Percentiles rank a stretch among this genome's conserved stretches.
phyloP scores from a whole-genome alignment of 495 filamentous ascomycete genomes.

The Endocarpon pusillum region DNA sequence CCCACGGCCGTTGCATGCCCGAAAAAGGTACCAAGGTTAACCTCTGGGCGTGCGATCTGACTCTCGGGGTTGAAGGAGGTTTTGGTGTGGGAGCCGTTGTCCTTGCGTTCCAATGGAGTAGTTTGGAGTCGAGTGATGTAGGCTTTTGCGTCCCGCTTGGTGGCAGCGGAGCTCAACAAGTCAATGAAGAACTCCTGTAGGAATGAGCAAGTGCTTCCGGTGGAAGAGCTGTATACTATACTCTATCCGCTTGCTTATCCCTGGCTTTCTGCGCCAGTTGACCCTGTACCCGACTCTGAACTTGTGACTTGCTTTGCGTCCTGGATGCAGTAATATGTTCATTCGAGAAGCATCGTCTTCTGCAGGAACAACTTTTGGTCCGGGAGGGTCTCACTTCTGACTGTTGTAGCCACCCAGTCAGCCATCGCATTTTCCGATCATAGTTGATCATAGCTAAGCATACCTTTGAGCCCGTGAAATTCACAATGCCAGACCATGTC shows the following conservation, averaged over 20 bases:
- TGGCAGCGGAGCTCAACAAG: constrained; percentile 65
- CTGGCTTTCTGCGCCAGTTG: constrained; percentile 28
- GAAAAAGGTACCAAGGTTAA: constrained; percentile 49
- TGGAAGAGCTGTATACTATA: constrained; percentile 5
- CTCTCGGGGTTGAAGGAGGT: constrained; percentile 8
- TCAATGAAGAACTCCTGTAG: constrained; percentile 66
- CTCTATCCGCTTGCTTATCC: constrained; percentile 29
- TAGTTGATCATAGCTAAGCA: not conserved
- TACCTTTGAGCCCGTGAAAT: not conserved
- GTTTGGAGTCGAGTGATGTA: constrained; percentile 61
- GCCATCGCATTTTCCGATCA: not conserved
- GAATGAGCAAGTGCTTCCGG: not conserved
- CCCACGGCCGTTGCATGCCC: constrained; percentile 40
- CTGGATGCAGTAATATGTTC: not conserved
- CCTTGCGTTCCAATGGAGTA: constrained; percentile 8
- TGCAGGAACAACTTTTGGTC: not conserved
- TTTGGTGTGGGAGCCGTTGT: constrained; percentile 9
- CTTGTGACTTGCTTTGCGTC: not conserved
- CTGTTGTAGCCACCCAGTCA: not conserved
- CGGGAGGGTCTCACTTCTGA: not conserved
- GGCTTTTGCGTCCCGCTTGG: constrained; percentile 75
- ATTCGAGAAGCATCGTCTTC: not conserved
- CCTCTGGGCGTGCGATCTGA: constrained; percentile 21
- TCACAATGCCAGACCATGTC: not conserved
- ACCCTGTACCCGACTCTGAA: constrained; percentile 12